Base-by-base conservation (phyloP, 176 grass and related monocot genomes). In the Oryza meyeriana region DNA sequence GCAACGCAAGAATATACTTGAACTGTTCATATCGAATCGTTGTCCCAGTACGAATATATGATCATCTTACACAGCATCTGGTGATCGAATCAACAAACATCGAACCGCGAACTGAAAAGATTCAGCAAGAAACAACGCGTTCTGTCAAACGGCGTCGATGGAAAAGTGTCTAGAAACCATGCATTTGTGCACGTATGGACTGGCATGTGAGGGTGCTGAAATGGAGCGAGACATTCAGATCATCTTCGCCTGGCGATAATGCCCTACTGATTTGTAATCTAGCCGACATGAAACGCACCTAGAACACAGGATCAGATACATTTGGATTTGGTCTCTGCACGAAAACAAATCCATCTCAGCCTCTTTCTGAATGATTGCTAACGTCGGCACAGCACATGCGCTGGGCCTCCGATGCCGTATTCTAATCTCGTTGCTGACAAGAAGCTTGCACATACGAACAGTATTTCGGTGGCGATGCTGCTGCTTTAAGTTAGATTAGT, bases 361-460 rank as follows among this genome's bases (percentile, higher is more conserved):
- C 69, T 41, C 69, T 27, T 36, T 38, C 31, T 8, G 47, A 80
- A 80, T 88, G 81, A 88, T 88, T 88, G 87, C 81, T 16, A 14
- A 14, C 52, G 39, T 31, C 61, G 64, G 26, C 64, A 32, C 64
- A 77, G 85, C 85, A 89, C 87, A 89, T 89, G 76, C 76, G 13
- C 52, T 1, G 36, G 57, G 14, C 74, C 33, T 70, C 58, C 41
- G 33, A 22, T n/a, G 64, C 39, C 72, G 45, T 76, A 69, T 76
- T 67, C 24, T 66, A n/a, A 40, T 48, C n/a, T 22, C 30, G 59
- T 31, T 48, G n/a, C 26, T 72, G 29, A n/a, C 71, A 25, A 59
- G 14, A 9, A 59, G 41, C 50, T 3, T 55, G 20, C 50, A 75
- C 71, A 76, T n/a, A 17, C 58, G 59, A 74, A 50, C 81, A 76